Evolutionary conservation across 2,329 filamentous ascomycete species (phyloP).

Genomic region (Xylaria sp.): DNA sequence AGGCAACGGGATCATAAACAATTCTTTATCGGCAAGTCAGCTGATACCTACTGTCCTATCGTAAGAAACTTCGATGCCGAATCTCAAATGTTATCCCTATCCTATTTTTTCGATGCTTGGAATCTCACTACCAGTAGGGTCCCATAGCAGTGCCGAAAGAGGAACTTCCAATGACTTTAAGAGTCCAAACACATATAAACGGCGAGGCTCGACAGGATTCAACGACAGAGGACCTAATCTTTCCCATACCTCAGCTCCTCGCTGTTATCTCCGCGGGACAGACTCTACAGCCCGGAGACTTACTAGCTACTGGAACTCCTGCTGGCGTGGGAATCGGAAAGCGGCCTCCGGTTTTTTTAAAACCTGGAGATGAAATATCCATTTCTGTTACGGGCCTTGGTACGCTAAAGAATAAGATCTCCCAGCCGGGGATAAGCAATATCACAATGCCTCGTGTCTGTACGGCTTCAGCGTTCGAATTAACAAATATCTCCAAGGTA

Average conservation of each 20-base stretch:
- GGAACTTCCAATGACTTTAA: constrained; percentile 23
- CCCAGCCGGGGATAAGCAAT: constrained; percentile 9
- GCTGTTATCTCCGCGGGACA: constrained; percentile 26
- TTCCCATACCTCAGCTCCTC: constrained; percentile 31
- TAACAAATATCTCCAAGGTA: constrained; percentile 15
- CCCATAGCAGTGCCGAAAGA: constrained; percentile 34
- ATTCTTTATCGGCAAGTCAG: constrained; percentile 35
- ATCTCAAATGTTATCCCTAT: not conserved
- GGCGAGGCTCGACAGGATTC: constrained; percentile 30
- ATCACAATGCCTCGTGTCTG: not conserved
- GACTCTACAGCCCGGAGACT: constrained; percentile 31
- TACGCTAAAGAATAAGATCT: constrained; percentile 27
- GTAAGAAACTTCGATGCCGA: constrained; percentile 9
- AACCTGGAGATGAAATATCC: constrained; percentile 30
- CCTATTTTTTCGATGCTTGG: not conserved
- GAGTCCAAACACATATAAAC: constrained; percentile 32
- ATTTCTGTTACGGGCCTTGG: constrained; percentile 33
- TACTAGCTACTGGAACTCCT: constrained; percentile 32
- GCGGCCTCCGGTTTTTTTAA: constrained; percentile 29
- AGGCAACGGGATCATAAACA: constrained; percentile 35
- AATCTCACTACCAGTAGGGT: constrained; percentile 17
- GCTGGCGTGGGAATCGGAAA: constrained; percentile 35
- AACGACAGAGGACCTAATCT: constrained; percentile 30
- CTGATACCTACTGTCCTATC: constrained; percentile 36
- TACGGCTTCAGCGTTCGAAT: constrained; percentile 21